Conservation (phyloP, 139 green algal species). For the Choricystis sp. region DNA sequence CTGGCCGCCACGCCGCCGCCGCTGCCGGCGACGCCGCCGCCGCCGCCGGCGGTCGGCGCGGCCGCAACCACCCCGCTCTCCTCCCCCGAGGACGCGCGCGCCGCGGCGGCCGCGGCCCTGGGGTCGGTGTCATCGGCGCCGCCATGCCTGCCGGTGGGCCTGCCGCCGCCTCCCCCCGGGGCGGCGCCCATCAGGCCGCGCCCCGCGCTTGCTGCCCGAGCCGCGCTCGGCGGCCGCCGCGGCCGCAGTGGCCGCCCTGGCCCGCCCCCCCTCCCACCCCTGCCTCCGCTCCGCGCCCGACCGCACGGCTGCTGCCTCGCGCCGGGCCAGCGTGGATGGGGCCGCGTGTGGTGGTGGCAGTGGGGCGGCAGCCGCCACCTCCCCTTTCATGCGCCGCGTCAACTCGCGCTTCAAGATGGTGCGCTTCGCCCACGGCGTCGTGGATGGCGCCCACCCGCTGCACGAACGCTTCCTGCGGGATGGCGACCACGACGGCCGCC, state of each 20-base stretch:
- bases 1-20: too few relatives aligned
- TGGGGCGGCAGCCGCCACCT: too few relatives aligned
- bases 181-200: too few relatives aligned
- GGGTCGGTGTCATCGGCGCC: neutral
- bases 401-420: neutral
- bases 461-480: neutral
- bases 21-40: too few relatives aligned
- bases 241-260: neutral
- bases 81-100: neutral
- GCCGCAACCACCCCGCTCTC: neutral
- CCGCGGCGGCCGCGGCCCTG: too few relatives aligned
- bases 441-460: neutral
- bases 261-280: neutral
- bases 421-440: neutral
- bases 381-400: too few relatives aligned
- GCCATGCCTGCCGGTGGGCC: neutral
- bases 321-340: neutral
- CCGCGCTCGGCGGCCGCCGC: too few relatives aligned
- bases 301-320: neutral
- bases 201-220: too few relatives aligned
- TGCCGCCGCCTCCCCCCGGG: neutral
- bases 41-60: too few relatives aligned
- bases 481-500: neutral
- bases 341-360: neutral
- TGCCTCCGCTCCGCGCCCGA: neutral